Evolutionary conservation across 2,329 filamentous ascomycete genomes (phyloP), one percentile per base, ranked within the genome.

Genomic region (Salinomyces thailandicus): DNA sequence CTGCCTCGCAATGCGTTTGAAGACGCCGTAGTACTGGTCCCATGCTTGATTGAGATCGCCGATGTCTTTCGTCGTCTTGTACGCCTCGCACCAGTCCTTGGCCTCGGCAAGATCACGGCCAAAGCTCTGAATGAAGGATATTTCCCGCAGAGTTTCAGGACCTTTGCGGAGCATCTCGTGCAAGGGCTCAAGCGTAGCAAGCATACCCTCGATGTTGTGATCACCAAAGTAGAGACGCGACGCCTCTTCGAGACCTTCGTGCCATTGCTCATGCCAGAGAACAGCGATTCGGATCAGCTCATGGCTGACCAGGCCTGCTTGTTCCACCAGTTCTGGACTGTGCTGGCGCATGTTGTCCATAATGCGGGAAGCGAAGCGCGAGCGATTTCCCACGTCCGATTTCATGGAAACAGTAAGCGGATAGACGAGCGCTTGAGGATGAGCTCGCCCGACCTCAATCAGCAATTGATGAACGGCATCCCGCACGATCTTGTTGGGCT

Each of bases 311-410:
- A 87, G 72, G 56, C 94, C 89, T 22, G 91, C 91, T 61, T 99
- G 91, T 47, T 95, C 85, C 6, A 98, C 91, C 22, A 99, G 73
- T 50, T 77, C 81, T 14, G 85, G 79, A 55, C 87, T 96, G 58
- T 99, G 93, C 49, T 89, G 82, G 26, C 87, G 81, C 85, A 98
- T 94, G 54, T 81, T 93, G 45, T 96, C 87, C 87, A 99, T 95
- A 51, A 99, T 93, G 47, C 86, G 79, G 19, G 77, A 80, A 3
- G 93, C 93, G 26, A 87, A 93, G 52, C 85, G 79, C 18, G 86
- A 91, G 39, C 91, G 78, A 41, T 84, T 76, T 20, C 80, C 78
- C 43, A 85, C 81, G 48, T 93, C 83, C 1, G 91, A 95, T 61
- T 98, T 99, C 79, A 95, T 95, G 11, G 91, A 89, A 13, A 98